Evolutionary conservation across 768 basidiomycete genomes (phyloP).

Genomic region (Rossbeevera mucosa): DNA sequence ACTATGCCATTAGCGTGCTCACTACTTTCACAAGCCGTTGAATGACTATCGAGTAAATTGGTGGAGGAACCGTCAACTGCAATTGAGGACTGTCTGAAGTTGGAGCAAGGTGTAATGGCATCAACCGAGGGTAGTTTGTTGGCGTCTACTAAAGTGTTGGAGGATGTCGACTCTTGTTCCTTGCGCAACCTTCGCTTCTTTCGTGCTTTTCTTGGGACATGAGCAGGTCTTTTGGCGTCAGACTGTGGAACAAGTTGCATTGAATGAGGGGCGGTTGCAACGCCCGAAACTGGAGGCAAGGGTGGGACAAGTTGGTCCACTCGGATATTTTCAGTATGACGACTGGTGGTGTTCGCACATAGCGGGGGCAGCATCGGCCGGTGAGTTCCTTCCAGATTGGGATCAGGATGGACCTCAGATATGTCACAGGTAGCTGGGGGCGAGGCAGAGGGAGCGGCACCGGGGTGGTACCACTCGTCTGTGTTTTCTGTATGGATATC

Average conservation of each 20-base stretch:
- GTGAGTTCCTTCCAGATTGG: neutral
- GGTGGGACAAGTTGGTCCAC: neutral
- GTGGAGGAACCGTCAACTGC: neutral
- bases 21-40: neutral
- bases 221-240: neutral
- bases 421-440: constrained; percentile 9
- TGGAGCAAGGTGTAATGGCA: neutral
- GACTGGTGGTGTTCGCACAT: neutral
- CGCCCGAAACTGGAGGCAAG: neutral
- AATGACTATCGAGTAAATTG: neutral
- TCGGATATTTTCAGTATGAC: neutral
- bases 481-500: constrained; percentile 10
- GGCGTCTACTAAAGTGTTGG: neutral
- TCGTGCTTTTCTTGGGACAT: constrained; percentile 5
- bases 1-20: neutral
- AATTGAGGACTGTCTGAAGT: constrained; percentile 4
- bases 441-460: constrained; percentile 10
- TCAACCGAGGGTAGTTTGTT: neutral
- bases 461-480: constrained; percentile 27
- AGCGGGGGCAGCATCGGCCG: neutral
- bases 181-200: constrained; percentile 16
- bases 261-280: neutral
- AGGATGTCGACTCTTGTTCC: neutral
- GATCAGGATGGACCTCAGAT: neutral
- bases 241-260: neutral